Evolutionary conservation across 306 rosid species (phyloP), one percentile per base, ranked within the genome.

Genomic region (Elaeagnus macrophylla): DNA sequence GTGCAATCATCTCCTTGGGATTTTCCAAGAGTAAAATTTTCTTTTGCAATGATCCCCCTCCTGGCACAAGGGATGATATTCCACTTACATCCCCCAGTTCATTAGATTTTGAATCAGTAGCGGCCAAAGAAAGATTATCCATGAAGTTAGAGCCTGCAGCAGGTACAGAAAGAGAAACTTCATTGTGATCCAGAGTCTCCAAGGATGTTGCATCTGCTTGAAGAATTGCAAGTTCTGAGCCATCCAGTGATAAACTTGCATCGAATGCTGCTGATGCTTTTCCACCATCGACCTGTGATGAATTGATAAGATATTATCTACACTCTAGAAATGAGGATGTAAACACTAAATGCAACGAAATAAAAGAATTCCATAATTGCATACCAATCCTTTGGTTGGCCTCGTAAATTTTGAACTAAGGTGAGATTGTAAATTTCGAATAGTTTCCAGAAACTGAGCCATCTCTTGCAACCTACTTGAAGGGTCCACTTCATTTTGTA

Each of bases 1-100:
- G 97, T 20, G 94, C 80, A 73, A 90, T 86, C 97, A 86, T 90
- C 81, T 90, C 81, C 55, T 78, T 74, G 47, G 97, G 86, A 66
- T 90, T 86, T 81, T 89, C 97, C 56, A 71, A 54, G 11, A 87
- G 85, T 60, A 73, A 62, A 64, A 67, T 37, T 54, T 80, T 85
- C 72, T 71, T 80, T 60, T 69, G 78, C 10, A 60, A 57, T 62
- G 51, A 8, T 53, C 70, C 82, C 54, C 67, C 83, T 10, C 7
- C 69, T 5, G 79, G 77, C 40, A 75, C 74, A 73, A 71, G 71
- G 61, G 65, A 81, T 57, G 89, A 73, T 51, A 49, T 61, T 67
- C 72, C 78, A 48, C 77, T 72, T 18, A 77, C 56, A 70, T 83
- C 73, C 57, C 74, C 86, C 14, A 72, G 56, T 69, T 73, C 77